Percentiles rank a stretch among this genome's conserved stretches.
Evolutionary conservation across 805 yeast species (phyloP).

Genomic region (Yamadazyma tumulicola): DNA sequence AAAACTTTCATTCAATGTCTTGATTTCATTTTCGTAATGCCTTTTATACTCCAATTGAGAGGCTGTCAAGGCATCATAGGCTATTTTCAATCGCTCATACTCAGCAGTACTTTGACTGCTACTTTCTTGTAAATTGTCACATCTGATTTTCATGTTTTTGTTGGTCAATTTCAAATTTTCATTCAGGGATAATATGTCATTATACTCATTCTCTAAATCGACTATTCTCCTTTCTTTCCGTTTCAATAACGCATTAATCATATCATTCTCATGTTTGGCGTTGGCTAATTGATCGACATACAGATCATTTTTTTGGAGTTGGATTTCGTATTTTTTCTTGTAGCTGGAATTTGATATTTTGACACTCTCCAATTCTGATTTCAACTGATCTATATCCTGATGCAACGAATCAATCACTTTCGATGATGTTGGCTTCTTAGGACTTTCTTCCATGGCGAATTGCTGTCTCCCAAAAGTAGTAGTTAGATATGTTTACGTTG

Average conservation of each 20-base stretch:
- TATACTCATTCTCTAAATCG: conserved; percentile 60
- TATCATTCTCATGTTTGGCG: conserved; percentile 74
- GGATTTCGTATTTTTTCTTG: conserved; percentile 48
- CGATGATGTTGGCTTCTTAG: conserved; percentile 21
- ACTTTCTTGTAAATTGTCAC: conserved; percentile 45
- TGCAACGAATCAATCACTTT: conserved; percentile 54
- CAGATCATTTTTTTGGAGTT: conserved; percentile 48
- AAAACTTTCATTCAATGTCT: conserved; percentile 33
- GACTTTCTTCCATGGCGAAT: conserved; percentile 20
- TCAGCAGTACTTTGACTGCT: conserved; percentile 47
- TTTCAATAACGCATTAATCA: conserved; percentile 61
- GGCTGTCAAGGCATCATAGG: conserved; percentile 55
- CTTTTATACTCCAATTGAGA: conserved; percentile 51
- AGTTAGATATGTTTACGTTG: too few species aligned
- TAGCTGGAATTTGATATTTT: conserved; percentile 43
- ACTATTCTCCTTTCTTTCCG: conserved; percentile 66
- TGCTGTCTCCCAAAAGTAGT: too few species aligned
- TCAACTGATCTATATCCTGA: conserved; percentile 39
- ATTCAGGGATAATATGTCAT: conserved; percentile 42
- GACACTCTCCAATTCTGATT: conserved; percentile 42
- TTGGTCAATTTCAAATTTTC: conserved; percentile 49
- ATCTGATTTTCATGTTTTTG: conserved; percentile 48
- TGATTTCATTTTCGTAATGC: conserved; percentile 44
- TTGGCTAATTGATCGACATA: conserved; percentile 63
- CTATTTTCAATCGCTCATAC: conserved; percentile 50